A percentile compares a stretch with the other conserved stretches of the same genome.
Evolutionary conservation across 2,329 filamentous ascomycete species (phyloP).

Genomic region (Diplodia scrobiculata): DNA sequence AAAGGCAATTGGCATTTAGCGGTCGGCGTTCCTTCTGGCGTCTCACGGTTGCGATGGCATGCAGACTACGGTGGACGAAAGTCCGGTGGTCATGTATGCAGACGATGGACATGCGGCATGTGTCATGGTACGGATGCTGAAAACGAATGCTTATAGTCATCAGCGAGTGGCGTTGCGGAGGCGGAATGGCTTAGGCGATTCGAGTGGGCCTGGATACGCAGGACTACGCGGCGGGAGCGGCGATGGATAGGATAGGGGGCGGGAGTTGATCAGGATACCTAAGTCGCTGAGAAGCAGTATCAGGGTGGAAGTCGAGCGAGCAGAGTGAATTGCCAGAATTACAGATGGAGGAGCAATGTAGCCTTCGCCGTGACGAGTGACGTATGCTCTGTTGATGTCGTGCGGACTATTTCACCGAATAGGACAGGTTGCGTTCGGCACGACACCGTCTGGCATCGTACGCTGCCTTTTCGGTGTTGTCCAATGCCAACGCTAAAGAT

Average conservation of each 20-base stretch:
- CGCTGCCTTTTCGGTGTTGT: background rate
- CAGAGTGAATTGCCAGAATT: constrained; percentile 15
- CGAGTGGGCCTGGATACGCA: background rate
- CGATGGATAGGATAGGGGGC: constrained; percentile 13
- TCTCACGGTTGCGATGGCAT: constrained; percentile 22
- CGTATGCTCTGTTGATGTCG: background rate
- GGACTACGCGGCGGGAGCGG: background rate
- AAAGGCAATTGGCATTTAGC: constrained; percentile 40
- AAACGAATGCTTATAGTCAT: background rate
- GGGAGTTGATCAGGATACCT: constrained; percentile 4
- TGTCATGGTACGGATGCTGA: constrained; percentile 4
- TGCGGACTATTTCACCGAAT: background rate
- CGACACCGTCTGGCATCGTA: background rate
- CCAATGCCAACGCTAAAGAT: background rate
- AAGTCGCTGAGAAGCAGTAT: constrained; percentile 12
- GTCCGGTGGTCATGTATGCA: constrained; percentile 3
- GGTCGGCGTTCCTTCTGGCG: constrained; percentile 39
- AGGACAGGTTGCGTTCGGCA: background rate
- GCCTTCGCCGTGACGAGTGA: background rate
- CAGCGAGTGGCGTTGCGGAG: constrained; percentile 18
- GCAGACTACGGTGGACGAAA: constrained; percentile 1
- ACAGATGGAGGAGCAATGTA: background rate
- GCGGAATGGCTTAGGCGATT: background rate
- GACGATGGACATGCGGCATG: constrained; percentile 16
- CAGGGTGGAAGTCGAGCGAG: constrained; percentile 10